Evolutionary conservation across 1,139 yeast genomes (phyloP), one percentile per base, ranked within the genome.

Genomic region (Nakaseomyces glabratus): DNA sequence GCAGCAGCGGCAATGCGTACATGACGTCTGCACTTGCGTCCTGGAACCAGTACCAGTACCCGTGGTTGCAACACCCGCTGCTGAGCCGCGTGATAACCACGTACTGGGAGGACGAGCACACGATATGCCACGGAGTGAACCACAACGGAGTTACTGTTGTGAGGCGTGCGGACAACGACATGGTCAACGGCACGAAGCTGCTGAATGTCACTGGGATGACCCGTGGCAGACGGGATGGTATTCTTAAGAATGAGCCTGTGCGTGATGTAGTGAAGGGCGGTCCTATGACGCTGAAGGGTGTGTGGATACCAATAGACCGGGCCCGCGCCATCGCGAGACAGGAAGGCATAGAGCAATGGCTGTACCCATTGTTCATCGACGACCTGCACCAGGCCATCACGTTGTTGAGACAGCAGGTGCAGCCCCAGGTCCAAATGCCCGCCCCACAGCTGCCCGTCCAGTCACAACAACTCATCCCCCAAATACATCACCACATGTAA

Each of bases 201-300:
- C 66, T 88, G 43, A 88, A 88, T 56, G 95, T 86, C 17, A 90
- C 95, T 9, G 90, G 86, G 38, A 82, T 90, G 90, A 85, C 96
- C 9, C 71, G 98, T 45, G 98, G 98, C 10, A 78, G 94, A 45
- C 71, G 96, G 45, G 96, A 86, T 60, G 95, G 96, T 8, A 80
- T 88, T 44, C 65, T 86, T 44, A 88, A 88, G 63, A 75, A 82
- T 43, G 95, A 86, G 58, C 82, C 84, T 56, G 75, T 76, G 28
- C 68, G 96, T 31, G 93, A 84, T 57, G 96, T 88, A 33, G 95
- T 86, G 40, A 86, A 86, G 61, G 82, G 86, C 46, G 96, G 96
- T n/a, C 82, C 93, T 14, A 86, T 86, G 95, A 94, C 85, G 57
- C 68, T 86, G 52, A 86, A 86, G 61, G 96, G 96, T 33, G 96